Base-by-base conservation (phyloP, 225 moss, liverwort and hornwort species). In the Sphagnum contortum region DNA sequence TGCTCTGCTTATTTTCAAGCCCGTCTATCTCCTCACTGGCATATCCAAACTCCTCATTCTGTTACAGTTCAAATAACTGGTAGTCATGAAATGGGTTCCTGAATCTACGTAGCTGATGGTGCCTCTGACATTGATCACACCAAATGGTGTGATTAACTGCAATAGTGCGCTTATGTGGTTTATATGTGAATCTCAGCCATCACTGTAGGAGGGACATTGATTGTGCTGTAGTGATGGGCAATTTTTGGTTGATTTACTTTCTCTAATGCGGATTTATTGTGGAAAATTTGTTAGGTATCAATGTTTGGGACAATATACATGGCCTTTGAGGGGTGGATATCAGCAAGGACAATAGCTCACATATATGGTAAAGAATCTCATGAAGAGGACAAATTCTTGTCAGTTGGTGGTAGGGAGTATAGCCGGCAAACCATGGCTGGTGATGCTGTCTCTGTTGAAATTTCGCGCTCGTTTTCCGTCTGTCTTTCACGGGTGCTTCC, bases 311-410 rank as follows among this genome's bases (percentile, higher is more conserved):
- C 79, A 68, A 78, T 74, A 9, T 80, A 85, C 70, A 85, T 82
- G 85, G 89, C 93, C 1, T 56, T 98, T 60, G 96, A 98, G 61
- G 63, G 78, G 69, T 98, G 96, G 96, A 88, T 91, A 47, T 98
- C 92, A 63, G 96, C 84, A 71, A 81, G 85, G 57, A 76, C 96
- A 54, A 76, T 98, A 70, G 93, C 96, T 57, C 84, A 93, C 70
- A 72, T 98, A 2, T 98, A 93, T 75, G 93, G 96, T 6, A 89
- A 87, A 62, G 90, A 81, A 44, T 62, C 82, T 77, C 59, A 82
- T 46, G 74, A 80, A 49, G 82, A 91, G 65, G 90, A 91, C 12
- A 75, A 64, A 44, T 98, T 81, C 72, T 59, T 80, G 57, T 75
- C 67, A 64, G 83, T 75, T 64, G 82, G 91, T 77, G 96, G 93